Percentiles rank a stretch among this genome's conserved stretches.
Conservation (phyloP, 768 basidiomycete species). For the Leucosporidium scottii region DNA sequence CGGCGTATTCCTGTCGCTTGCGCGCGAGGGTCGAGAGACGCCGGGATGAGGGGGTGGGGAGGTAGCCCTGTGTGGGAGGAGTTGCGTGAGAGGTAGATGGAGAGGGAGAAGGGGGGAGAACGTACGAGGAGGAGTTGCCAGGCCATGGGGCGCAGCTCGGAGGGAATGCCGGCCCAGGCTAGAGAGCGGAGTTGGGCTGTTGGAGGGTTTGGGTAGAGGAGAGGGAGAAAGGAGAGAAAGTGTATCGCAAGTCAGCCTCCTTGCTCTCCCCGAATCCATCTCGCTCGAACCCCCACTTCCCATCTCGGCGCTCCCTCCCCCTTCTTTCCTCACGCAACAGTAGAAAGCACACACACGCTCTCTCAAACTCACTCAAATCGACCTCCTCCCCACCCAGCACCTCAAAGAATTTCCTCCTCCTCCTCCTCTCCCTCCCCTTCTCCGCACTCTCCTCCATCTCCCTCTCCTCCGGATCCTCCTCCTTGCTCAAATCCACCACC, state of each 20-base stretch:
- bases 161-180: constrained; percentile 89
- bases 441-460: constrained; percentile 18
- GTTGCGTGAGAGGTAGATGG: not conserved
- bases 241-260: too few species aligned
- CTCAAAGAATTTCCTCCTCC: constrained; percentile 60
- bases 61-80: constrained; percentile 63
- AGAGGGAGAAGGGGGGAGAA: constrained; percentile 20
- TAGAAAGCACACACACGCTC: too few species aligned
- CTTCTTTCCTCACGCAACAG: not conserved
- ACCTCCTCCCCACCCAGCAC: constrained; percentile 70
- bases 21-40: constrained; percentile 70
- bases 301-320: too few species aligned
- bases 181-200: constrained; percentile 77
- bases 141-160: constrained; percentile 75
- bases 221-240: not conserved
- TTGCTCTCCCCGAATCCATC: too few species aligned
- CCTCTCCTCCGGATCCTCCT: not conserved
- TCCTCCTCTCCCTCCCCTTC: constrained; percentile 13
- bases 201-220: not conserved
- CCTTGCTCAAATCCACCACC: constrained; percentile 18
- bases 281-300: too few species aligned
- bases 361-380: constrained; percentile 71
- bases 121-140: constrained; percentile 91
- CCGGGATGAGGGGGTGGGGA: constrained; percentile 72
- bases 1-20: constrained; percentile 86